Percentiles rank a stretch among this genome's conserved stretches.
Conservation (phyloP, 371 early-diverging fungal genomes). For the Mucor piriformis region DNA sequence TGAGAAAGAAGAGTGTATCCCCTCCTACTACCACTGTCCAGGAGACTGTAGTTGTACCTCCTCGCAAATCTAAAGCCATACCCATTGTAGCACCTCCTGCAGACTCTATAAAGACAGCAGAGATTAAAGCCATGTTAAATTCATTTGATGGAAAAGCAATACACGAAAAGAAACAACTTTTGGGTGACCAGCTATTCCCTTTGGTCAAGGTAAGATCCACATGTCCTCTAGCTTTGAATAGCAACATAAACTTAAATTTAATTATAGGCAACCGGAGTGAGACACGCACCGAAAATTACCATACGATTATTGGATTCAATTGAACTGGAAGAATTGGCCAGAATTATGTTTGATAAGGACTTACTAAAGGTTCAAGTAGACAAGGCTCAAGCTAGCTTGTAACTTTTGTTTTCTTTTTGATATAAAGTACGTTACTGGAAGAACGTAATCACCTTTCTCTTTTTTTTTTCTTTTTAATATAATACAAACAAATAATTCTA, state of each 20-base stretch:
- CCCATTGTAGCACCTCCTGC: slow-evolving; percentile 41
- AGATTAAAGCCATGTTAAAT: slow-evolving; percentile 27
- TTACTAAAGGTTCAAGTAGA: slow-evolving; percentile 41
- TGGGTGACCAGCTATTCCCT: slow-evolving; percentile 52
- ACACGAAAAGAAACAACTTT: slow-evolving; percentile 45
- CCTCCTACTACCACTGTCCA: neutral
- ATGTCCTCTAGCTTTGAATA: neutral
- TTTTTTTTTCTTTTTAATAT: neutral
- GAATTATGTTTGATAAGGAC: slow-evolving; percentile 46
- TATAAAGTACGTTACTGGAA: slow-evolving; percentile 1
- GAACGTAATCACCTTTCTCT: neutral
- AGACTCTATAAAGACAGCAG: slow-evolving; percentile 12
- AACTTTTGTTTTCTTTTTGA: neutral
- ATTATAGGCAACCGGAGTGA: slow-evolving; percentile 38
- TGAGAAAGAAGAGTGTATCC: neutral
- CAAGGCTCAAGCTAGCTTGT: slow-evolving; percentile 25
- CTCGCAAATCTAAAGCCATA: slow-evolving; percentile 36
- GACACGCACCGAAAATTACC: slow-evolving; percentile 47
- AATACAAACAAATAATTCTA: neutral
- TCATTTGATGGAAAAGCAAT: slow-evolving; percentile 38
- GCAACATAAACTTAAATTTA: neutral
- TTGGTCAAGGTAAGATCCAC: slow-evolving; percentile 42
- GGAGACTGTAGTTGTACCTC: slow-evolving; percentile 21
- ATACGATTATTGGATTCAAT: slow-evolving; percentile 55
- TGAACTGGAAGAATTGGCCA: slow-evolving; percentile 46